Base-by-base conservation (phyloP, 2,329 filamentous ascomycete species). In the Fusarium oligoseptatum region DNA sequence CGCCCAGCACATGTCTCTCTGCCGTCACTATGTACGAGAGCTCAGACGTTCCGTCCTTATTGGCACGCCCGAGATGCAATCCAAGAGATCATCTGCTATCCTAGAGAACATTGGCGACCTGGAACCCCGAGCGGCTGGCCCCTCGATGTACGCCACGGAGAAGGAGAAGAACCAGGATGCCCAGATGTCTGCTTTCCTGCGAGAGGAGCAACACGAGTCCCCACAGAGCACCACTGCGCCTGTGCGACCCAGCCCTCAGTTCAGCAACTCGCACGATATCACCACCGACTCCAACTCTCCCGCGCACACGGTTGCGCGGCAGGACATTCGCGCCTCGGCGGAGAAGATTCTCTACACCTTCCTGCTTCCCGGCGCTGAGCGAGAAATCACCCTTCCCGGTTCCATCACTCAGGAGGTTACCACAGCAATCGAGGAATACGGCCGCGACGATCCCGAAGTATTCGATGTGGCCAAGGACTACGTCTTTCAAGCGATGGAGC, bases 261-360 rank as follows among this genome's bases (percentile, higher is more conserved):
- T 85, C 75, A 91, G 88, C 81, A 91, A 88, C 17, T 88, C 90
- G 3, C 87, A 88, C 60, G 89, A 91, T 55, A 83, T 91, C 37
- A 91, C 90, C 4, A 91, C 93, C 37, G 94, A 95, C 79, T 95
- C 94, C 14, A 94, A 92, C 80, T 98, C 95, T 14, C 94, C 95
- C 0, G 91, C 91, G 4, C 94, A 97, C 80, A 93, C 92, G 1
- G 95, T 98, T 50, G 91, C 93, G n/a, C 90, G 97, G 73, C 91
- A 95, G 72, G 97, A 99, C 80, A 95, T 99, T 77, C 91, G 95
- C 67, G 93, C 95, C 11, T 98, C 95, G 4, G 97, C 97, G 0
- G 97, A 98, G 85, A 98, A 98, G 88, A 98, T 99, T 60, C 89
- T 99, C n/a, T 99, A 98, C 85, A 98, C 96, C 1, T 99, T 97